These are phyloP conservation scores for Rhizophagus clarus DNA, from an alignment of 192 early-diverging fungal genomes.

Conservation along the genomic window DNA sequence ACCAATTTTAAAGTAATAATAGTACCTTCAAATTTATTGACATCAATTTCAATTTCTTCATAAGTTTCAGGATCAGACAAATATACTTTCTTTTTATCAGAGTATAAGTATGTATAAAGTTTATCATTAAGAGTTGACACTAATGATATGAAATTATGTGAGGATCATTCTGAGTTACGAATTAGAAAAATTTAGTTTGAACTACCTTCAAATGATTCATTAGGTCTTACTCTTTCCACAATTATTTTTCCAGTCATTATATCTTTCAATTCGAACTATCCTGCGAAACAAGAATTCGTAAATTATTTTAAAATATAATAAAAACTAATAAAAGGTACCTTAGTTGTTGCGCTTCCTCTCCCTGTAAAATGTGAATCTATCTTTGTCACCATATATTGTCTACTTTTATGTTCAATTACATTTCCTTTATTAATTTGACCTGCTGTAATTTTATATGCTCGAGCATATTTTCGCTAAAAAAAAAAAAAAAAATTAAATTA, in stretches of 20 bases:
- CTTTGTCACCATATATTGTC: conserved; percentile 65
- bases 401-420: conserved; percentile 69
- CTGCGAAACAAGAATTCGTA: neutral
- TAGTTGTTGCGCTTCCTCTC: conserved; percentile 64
- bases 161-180: too few species aligned
- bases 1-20: neutral
- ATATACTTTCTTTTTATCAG: conserved; percentile 61
- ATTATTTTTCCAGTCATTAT: neutral
- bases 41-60: conserved; percentile 67
- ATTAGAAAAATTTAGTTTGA: neutral
- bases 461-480: neutral
- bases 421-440: conserved; percentile 63
- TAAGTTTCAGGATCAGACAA: conserved; percentile 69
- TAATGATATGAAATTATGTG: conserved; percentile 41
- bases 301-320: neutral
- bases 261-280: neutral
- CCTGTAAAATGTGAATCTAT: conserved; percentile 71
- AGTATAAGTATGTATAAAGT: conserved; percentile 74
- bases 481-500: neutral
- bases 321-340: conserved; percentile 34
- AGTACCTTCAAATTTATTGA: conserved; percentile 60
- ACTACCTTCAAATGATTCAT: neutral
- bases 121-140: conserved; percentile 68
- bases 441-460: conserved; percentile 49
- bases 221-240: neutral